phyloP scores from a whole-genome alignment of 345 rosid species.

The Barbarea vulgaris region DNA sequence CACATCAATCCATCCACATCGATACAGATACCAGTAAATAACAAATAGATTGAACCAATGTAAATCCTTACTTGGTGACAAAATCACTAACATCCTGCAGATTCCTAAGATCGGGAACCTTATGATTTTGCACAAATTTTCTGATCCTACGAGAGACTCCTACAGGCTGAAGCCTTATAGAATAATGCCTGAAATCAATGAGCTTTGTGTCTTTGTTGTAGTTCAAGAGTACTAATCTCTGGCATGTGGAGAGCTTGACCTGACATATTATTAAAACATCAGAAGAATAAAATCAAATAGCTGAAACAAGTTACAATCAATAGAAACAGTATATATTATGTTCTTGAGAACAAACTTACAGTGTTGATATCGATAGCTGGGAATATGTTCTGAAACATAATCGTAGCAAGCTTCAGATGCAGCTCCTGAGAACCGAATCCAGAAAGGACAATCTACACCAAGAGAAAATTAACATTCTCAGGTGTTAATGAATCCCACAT shows the following conservation, averaged over 20 bases:
- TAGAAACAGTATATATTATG: background rate
- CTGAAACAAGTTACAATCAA: conserved; percentile 21
- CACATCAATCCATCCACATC: conserved; percentile 4
- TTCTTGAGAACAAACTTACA: conserved; percentile 50
- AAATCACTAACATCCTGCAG: conserved; percentile 92
- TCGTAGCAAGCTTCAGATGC: conserved; percentile 81
- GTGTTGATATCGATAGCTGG: conserved; percentile 92
- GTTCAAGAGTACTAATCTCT: conserved; percentile 84
- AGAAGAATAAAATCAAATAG: conserved; percentile 22
- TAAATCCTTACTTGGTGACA: conserved; percentile 72
- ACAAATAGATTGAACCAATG: background rate
- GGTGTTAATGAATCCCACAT: background rate
- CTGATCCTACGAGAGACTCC: conserved; percentile 87
- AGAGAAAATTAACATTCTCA: background rate
- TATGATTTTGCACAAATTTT: conserved; percentile 86
- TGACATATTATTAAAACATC: conserved; percentile 44
- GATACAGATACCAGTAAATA: background rate
- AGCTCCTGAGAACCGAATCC: conserved; percentile 88
- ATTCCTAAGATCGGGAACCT: conserved; percentile 84
- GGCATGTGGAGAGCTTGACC: conserved; percentile 95
- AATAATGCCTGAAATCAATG: conserved; percentile 86
- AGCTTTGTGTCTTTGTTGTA: conserved; percentile 90
- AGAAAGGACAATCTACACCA: conserved; percentile 84
- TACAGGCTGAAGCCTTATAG: conserved; percentile 84
- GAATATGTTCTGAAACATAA: conserved; percentile 95